Percentiles rank a stretch among this genome's conserved stretches.
These are phyloP conservation scores for Schwanniomyces yamadae DNA, from an alignment of 805 yeast species.

Conservation along the genomic window DNA sequence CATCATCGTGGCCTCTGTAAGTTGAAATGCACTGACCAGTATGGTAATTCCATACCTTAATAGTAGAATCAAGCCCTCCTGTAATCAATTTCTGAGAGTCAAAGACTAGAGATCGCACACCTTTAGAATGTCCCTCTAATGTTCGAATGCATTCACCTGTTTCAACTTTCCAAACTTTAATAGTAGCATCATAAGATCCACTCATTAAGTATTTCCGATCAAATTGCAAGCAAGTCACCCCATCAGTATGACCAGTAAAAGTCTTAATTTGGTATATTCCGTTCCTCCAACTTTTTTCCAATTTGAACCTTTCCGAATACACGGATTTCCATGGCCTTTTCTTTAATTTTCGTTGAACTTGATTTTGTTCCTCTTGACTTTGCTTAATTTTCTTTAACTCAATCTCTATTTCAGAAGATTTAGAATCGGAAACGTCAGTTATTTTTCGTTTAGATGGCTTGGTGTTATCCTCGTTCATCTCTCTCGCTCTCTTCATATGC, in stretches of 20 bases:
- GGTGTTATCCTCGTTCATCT: conserved; percentile 25
- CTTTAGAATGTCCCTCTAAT: conserved; percentile 85
- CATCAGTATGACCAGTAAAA: conserved; percentile 82
- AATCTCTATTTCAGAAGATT: conserved; percentile 7
- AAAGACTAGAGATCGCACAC: conserved; percentile 80
- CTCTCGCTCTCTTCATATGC: conserved; percentile 78
- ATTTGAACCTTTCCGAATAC: conserved; percentile 84
- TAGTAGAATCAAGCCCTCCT: conserved; percentile 87
- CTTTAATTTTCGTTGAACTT: conserved; percentile 13
- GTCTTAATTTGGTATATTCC: conserved; percentile 65
- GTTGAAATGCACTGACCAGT: conserved; percentile 95
- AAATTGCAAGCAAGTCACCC: conserved; percentile 84
- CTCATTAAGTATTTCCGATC: conserved; percentile 75
- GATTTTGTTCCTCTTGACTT: conserved; percentile 7
- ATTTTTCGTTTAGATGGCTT: conserved; percentile 14
- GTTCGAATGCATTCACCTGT: conserved; percentile 75
- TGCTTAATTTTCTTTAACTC: conserved; percentile 11
- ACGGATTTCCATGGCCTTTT: conserved; percentile 93
- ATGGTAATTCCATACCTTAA: conserved; percentile 93
- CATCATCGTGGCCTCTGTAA: conserved; percentile 86
- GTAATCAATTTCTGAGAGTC: conserved; percentile 89
- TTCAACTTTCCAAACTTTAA: conserved; percentile 89
- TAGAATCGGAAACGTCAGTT: conserved; percentile 17
- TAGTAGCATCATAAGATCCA: conserved; percentile 88
- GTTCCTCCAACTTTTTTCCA: conserved; percentile 93